Percentiles rank a stretch among this genome's conserved stretches.
These are phyloP conservation scores for Pseudonitzschia pungens DNA, from an alignment of 108 stramenopile species.

Conservation along the genomic window DNA sequence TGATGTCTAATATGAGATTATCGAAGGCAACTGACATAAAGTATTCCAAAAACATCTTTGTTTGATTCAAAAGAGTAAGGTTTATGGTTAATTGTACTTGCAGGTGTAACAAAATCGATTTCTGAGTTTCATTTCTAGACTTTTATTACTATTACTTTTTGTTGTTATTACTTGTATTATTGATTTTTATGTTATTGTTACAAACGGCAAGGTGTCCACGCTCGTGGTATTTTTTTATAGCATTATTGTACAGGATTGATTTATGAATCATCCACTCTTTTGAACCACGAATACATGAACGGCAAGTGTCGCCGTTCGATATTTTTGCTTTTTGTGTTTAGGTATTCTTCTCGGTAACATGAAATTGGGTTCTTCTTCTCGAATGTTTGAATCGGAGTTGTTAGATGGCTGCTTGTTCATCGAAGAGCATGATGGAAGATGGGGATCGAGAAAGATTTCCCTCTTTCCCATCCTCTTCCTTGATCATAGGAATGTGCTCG, in stretches of 20 bases:
- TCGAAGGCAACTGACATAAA: too few relatives aligned
- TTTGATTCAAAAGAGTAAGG: too few relatives aligned
- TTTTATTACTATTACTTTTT: not conserved
- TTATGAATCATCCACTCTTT: conserved; percentile 15
- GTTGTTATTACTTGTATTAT: not conserved
- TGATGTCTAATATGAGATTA: too few relatives aligned
- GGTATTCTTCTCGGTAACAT: not conserved
- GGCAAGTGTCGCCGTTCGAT: conserved; percentile 18
- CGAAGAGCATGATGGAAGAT: conserved; percentile 67
- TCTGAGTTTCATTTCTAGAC: too few relatives aligned
- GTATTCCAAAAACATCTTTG: too few relatives aligned
- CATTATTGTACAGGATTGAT: conserved; percentile 23
- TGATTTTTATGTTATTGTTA: conserved; percentile 12
- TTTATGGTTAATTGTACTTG: too few relatives aligned
- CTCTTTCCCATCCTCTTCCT: conserved; percentile 34
- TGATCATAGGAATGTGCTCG: conserved; percentile 3
- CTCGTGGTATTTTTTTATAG: conserved; percentile 16
- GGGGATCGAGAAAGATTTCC: conserved; percentile 62
- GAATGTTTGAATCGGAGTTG: conserved; percentile 18
- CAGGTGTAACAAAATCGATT: too few relatives aligned
- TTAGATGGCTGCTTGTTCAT: conserved; percentile 30
- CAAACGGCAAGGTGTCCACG: conserved; percentile 30
- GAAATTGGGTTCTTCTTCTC: not conserved
- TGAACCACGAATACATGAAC: conserved; percentile 22
- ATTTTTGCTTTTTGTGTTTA: conserved; percentile 1